Conservation (phyloP, 306 rosid species). For the Arachis hypogaea region DNA sequence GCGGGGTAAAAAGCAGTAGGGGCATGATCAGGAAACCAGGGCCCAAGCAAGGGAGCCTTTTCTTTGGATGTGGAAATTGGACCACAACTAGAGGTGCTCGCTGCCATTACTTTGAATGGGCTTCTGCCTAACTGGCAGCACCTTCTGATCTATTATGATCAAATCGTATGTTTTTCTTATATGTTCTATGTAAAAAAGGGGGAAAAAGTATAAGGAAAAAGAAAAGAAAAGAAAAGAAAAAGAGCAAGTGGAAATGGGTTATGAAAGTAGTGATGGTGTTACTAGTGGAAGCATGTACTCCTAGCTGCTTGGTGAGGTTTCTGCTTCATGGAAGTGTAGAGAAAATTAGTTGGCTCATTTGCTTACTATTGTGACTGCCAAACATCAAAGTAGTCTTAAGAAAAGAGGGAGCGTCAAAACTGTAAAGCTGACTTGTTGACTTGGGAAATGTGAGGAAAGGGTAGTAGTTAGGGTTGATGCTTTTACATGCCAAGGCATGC, state of each 20-base stretch:
- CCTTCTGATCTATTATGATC: constrained; percentile 44
- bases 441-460: constrained; percentile 60
- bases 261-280: constrained; percentile 57
- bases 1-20: constrained; percentile 84
- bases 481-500: constrained; percentile 63
- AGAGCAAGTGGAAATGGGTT: constrained; percentile 38
- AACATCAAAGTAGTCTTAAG: constrained; percentile 44
- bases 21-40: constrained; percentile 78
- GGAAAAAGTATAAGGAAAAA: background rate
- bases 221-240: constrained; percentile 1
- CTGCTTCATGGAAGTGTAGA: constrained; percentile 56
- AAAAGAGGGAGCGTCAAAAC: constrained; percentile 59
- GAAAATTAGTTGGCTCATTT: constrained; percentile 56
- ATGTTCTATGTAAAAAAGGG: constrained; percentile 46
- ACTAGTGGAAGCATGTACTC: constrained; percentile 53
- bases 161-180: constrained; percentile 44
- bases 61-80: constrained; percentile 95
- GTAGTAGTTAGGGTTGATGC: constrained; percentile 73
- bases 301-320: constrained; percentile 56
- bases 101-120: constrained; percentile 94
- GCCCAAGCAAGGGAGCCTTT: constrained; percentile 78
- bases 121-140: constrained; percentile 55
- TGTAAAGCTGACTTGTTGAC: constrained; percentile 84
- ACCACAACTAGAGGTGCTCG: constrained; percentile 73
- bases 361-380: constrained; percentile 41